Conservation (phyloP, 2,329 filamentous ascomycete species). For the Aspergillus udagawae region DNA sequence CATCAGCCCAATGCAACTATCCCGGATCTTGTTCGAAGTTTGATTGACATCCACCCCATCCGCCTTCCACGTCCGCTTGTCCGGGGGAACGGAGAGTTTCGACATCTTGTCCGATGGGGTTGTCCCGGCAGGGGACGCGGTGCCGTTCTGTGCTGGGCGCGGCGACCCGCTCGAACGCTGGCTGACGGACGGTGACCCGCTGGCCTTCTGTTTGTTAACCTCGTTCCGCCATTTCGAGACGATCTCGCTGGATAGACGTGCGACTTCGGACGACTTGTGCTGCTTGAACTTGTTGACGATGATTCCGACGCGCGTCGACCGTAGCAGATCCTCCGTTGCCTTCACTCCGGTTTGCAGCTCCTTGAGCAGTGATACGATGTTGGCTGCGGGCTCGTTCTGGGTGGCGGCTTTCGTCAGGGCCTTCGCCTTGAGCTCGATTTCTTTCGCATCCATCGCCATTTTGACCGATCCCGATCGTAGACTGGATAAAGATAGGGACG, state of each 20-base stretch:
- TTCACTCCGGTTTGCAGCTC: constrained; percentile 74
- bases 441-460: constrained; percentile 69
- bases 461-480: not conserved
- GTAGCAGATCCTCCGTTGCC: constrained; percentile 83
- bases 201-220: constrained; percentile 47
- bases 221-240: constrained; percentile 63
- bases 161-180: constrained; percentile 38
- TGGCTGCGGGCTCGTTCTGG: constrained; percentile 68
- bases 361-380: constrained; percentile 69
- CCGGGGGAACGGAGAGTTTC: constrained; percentile 57
- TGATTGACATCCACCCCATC: constrained; percentile 76
- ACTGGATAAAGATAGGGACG: not conserved
- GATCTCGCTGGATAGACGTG: constrained; percentile 71
- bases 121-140: constrained; percentile 49
- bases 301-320: constrained; percentile 87
- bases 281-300: constrained; percentile 80
- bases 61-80: constrained; percentile 76
- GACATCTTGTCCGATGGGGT: constrained; percentile 47
- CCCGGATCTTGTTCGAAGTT: constrained; percentile 69
- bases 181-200: constrained; percentile 35
- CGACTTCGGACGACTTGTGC: constrained; percentile 71
- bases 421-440: constrained; percentile 72
- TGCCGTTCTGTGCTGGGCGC: constrained; percentile 49
- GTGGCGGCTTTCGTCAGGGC: constrained; percentile 74
- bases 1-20: constrained; percentile 83